Evolutionary conservation across 2,329 filamentous ascomycete species (phyloP).

Genomic region (Lachnellula suecica): DNA sequence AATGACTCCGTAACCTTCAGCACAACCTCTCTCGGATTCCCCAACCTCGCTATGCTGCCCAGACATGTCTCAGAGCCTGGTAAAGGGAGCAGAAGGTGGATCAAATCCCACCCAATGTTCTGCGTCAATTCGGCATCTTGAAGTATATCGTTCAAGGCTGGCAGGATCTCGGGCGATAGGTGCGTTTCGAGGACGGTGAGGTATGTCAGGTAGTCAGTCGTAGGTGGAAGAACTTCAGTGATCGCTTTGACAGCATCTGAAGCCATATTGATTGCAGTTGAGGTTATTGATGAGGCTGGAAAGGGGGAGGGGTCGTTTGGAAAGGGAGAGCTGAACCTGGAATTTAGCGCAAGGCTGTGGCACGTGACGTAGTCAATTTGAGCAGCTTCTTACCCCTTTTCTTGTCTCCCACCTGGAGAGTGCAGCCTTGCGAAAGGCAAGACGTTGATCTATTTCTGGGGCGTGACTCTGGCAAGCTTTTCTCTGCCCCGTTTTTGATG

Average conservation of each 20-base stretch:
- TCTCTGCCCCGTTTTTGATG: no score
- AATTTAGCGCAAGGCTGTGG: slow-evolving; percentile 1
- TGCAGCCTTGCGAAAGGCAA: no score
- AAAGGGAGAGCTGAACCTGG: background rate
- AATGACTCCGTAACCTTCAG: slow-evolving; percentile 77
- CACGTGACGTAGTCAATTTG: slow-evolving; percentile 3
- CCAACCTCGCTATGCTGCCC: slow-evolving; percentile 71
- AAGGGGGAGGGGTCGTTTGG: background rate
- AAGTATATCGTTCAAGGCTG: slow-evolving; percentile 65
- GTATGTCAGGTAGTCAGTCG: slow-evolving; percentile 70
- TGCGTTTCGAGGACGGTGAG: slow-evolving; percentile 77
- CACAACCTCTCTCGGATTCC: slow-evolving; percentile 79
- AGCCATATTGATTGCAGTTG: slow-evolving; percentile 17
- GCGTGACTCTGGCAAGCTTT: no score
- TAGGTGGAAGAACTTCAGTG: slow-evolving; percentile 41
- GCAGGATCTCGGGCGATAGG: slow-evolving; percentile 64
- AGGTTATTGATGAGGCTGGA: background rate
- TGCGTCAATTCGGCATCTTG: slow-evolving; percentile 67
- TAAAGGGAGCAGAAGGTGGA: slow-evolving; percentile 70
- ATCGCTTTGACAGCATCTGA: slow-evolving; percentile 28
- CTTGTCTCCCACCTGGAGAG: no score
- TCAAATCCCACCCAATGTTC: slow-evolving; percentile 82
- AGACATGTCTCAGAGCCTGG: slow-evolving; percentile 70
- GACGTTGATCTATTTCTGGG: no score
- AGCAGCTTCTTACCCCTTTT: no score